Conservation (phyloP, 2,329 filamentous ascomycete genomes). For the Penicillium sp. region DNA sequence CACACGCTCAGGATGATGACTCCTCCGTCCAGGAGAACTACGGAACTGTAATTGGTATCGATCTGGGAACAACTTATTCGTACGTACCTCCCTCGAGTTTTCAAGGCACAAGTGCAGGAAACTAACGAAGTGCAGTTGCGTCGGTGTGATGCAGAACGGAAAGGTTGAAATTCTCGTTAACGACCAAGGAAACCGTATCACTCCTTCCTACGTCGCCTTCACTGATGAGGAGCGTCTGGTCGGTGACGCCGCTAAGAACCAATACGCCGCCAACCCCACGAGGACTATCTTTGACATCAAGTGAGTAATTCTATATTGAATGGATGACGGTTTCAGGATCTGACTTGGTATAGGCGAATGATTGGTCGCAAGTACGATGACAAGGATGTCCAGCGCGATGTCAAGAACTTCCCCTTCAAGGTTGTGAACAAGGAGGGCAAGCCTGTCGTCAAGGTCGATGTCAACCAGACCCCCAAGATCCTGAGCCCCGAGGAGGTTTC, state of each 20-base stretch:
- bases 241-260: slow-evolving; percentile 97
- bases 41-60: slow-evolving; percentile 94
- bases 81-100: slow-evolving; percentile 27
- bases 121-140: slow-evolving; percentile 64
- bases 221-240: slow-evolving; percentile 97
- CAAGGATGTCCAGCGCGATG: slow-evolving; percentile 86
- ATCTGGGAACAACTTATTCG: slow-evolving; percentile 85
- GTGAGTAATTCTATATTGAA: slow-evolving; percentile 58
- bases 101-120: background rate
- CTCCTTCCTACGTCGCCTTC: slow-evolving; percentile 92
- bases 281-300: slow-evolving; percentile 83
- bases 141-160: slow-evolving; percentile 94
- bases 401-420: slow-evolving; percentile 99
- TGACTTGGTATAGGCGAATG: slow-evolving; percentile 64
- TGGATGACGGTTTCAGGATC: slow-evolving; percentile 7
- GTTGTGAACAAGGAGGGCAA: slow-evolving; percentile 88
- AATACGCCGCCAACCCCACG: slow-evolving; percentile 78
- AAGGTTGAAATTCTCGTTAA: slow-evolving; percentile 96
- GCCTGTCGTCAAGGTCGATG: slow-evolving; percentile 76
- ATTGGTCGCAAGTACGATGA: slow-evolving; percentile 84
- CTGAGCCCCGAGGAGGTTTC: slow-evolving; percentile 71
- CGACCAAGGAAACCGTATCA: slow-evolving; percentile 96
- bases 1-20: slow-evolving; percentile 69
- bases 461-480: slow-evolving; percentile 61
- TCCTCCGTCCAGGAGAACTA: slow-evolving; percentile 71